phyloP scores from a whole-genome alignment of 2,329 filamentous ascomycete genomes.

The Emergomyces pasteurianus region DNA sequence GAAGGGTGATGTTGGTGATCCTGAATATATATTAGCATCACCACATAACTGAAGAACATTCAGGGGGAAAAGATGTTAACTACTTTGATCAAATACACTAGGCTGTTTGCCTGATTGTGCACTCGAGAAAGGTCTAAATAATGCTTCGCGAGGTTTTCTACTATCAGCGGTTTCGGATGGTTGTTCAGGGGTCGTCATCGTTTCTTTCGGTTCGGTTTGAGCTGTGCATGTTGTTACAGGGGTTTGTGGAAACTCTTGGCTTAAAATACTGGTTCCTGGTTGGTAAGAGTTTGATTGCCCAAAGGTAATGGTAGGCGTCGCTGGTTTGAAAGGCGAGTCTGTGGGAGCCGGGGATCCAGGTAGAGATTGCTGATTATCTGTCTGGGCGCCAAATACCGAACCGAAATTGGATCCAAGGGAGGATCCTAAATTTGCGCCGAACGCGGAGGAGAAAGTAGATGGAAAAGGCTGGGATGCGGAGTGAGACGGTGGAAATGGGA shows the following conservation, averaged over 20 bases:
- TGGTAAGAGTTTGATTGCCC: background rate
- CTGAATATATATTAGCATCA: background rate
- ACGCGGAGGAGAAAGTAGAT: conserved; percentile 2
- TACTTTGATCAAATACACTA: conserved; percentile 3
- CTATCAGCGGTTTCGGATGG: background rate
- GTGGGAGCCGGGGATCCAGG: conserved; percentile 1
- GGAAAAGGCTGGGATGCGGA: background rate
- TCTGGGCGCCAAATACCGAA: background rate
- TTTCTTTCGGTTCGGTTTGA: background rate
- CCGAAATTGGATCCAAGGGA: background rate
- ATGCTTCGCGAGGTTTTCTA: background rate
- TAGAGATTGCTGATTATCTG: background rate
- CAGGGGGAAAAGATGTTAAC: background rate
- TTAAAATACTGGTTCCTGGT: background rate
- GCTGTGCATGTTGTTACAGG: background rate
- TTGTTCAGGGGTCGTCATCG: background rate
- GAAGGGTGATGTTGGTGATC: background rate
- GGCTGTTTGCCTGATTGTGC: background rate
- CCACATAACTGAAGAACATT: background rate
- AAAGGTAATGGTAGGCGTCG: background rate
- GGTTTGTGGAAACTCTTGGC: background rate
- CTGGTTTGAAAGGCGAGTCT: background rate
- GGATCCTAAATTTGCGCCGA: conserved; percentile 1
- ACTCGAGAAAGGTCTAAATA: conserved; percentile 1
- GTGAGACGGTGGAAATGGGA: background rate